Evolutionary conservation across 805 yeast genomes (phyloP).

Genomic region (Candida nonsorbophila): DNA sequence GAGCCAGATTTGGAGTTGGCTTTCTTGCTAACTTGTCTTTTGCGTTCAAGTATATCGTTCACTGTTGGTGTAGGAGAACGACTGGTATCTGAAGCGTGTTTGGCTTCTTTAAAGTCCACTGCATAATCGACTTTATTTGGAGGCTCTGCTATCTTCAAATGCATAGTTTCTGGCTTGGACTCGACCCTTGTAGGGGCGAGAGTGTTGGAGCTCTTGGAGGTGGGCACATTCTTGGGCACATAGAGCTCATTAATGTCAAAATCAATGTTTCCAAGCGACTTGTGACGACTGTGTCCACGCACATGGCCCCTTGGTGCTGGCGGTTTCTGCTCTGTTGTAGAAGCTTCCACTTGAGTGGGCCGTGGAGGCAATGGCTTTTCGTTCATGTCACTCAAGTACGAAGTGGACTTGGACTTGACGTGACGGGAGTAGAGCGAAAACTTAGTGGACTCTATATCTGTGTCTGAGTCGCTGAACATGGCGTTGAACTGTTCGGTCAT

Average conservation of each 20-base stretch:
- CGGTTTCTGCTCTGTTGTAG: slow-evolving; percentile 4
- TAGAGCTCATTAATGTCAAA: slow-evolving; percentile 14
- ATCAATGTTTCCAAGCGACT: slow-evolving; percentile 32
- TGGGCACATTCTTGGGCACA: slow-evolving; percentile 1
- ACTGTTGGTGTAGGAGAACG: slow-evolving; percentile 6
- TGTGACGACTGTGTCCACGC: slow-evolving; percentile 31
- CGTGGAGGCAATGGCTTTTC: slow-evolving; percentile 8
- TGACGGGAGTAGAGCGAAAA: slow-evolving; percentile 12
- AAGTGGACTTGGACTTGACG: slow-evolving; percentile 15
- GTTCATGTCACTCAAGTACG: slow-evolving; percentile 10
- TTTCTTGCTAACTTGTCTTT: slow-evolving; percentile 1
- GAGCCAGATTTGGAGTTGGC: slow-evolving; percentile 4
- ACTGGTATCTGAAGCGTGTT: slow-evolving; percentile 2
- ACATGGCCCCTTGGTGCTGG: slow-evolving; percentile 10
- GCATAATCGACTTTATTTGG: slow-evolving; percentile 31
- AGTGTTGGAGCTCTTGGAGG: not conserved
- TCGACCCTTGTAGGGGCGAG: not conserved
- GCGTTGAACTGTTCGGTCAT: slow-evolving; percentile 20
- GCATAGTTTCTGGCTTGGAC: slow-evolving; percentile 5
- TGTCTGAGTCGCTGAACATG: slow-evolving; percentile 20
- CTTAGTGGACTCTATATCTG: slow-evolving; percentile 23
- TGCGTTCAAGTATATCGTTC: slow-evolving; percentile 4
- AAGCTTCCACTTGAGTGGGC: slow-evolving; percentile 4
- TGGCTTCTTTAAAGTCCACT: slow-evolving; percentile 33
- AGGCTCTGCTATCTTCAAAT: slow-evolving; percentile 32